phyloP scores from a whole-genome alignment of 768 basidiomycete species.

The Glaciozyma antarctica region DNA sequence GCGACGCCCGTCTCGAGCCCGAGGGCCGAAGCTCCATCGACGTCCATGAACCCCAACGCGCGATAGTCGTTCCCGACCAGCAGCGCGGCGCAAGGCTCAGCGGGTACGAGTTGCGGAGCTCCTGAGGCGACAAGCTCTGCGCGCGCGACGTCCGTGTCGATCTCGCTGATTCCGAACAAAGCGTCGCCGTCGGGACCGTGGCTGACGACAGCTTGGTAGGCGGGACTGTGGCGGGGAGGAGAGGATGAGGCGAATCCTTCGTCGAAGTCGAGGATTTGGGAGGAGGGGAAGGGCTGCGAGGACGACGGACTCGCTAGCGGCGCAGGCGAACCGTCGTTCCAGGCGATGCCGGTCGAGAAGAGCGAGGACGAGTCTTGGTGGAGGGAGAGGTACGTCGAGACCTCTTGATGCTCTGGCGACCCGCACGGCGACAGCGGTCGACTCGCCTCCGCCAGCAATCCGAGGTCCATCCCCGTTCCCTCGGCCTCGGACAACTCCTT shows the following conservation, averaged over 20 bases:
- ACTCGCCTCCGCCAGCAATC: background rate
- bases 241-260: constrained; percentile 1
- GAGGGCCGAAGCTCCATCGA: constrained; percentile 2
- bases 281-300: background rate
- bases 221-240: background rate
- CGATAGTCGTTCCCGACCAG: background rate
- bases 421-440: constrained; percentile 2
- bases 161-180: too few relatives aligned
- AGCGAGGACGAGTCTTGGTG: background rate
- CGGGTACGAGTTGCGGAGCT: background rate
- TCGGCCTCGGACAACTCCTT: background rate
- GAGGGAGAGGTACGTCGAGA: background rate
- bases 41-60: constrained; percentile 8
- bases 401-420: background rate
- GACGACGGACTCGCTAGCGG: background rate
- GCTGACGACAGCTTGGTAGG: too few relatives aligned
- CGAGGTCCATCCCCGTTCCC: background rate
- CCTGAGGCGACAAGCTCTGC: background rate
- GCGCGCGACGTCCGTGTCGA: background rate
- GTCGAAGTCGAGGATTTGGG: constrained; percentile 1
- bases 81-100: background rate
- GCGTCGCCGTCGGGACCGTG: too few relatives aligned
- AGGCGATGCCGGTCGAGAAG: background rate
- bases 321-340: background rate
- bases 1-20: background rate